Base-by-base conservation (phyloP, 2,329 filamentous ascomycete genomes). In the Trichoderma sp. region DNA sequence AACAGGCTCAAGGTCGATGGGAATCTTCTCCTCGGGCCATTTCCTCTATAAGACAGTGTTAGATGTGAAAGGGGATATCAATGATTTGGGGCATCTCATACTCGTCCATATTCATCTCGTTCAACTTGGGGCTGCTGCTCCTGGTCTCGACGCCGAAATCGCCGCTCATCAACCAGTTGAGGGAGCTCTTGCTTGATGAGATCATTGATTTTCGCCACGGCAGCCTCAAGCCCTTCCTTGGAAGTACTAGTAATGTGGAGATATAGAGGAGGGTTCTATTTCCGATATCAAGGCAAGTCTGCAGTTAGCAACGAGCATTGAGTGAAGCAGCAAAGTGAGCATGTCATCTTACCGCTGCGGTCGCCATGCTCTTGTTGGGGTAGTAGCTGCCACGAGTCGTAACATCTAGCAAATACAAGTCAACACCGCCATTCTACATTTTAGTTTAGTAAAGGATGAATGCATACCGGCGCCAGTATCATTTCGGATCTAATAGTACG, bases 381-480 rank as follows among this genome's bases (percentile, higher is more conserved):
- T 96, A 97, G 81, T 98, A 99, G 80, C 91, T 95, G 84, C 96
- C 96, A 80, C 95, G 92, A 72, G 95, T 98, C 63, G 96, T 99
- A 87, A 99, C 94, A 95, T 99, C 96, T 98, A 79, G 83, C 84
- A 83, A 81, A 26, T 43, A 50, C 28, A 77, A 82, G 85, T 89
- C 85, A 90, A 89, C 80, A 83, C 88, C 82, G 83, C 77, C 81
- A 76, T 81, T 78, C 82, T 79, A 79, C 75, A 50, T 81, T 47
- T 71, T 70, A 43, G 58, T 73, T 66, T 66, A 71, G 84, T 85
- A 26, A 36, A 71, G 71, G 71, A 61, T 82, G 63, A 71, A 84
- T 86, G 90, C 95, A 91, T 99, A 99, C 96, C 96, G 88, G 96
- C 95, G 88, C 96, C 96, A 91, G 95, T 98, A 80, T 98, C 94